A percentile compares a stretch with the other conserved stretches of the same genome.
Evolutionary conservation across 2,329 filamentous ascomycete species (phyloP).

Genomic region (Talaromyces piceae): DNA sequence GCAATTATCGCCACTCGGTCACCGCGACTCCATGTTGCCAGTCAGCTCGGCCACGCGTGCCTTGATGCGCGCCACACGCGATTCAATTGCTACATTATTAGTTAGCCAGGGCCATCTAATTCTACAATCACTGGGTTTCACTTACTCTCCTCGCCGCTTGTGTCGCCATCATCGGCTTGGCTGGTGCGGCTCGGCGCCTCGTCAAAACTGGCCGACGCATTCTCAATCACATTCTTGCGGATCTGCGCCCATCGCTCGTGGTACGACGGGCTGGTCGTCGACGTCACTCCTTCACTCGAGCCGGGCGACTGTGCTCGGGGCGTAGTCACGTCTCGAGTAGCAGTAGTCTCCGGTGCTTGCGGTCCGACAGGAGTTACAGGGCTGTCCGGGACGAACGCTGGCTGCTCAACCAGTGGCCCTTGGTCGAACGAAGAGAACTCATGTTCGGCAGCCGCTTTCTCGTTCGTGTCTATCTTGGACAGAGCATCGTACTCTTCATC

Average conservation of each 20-base stretch:
- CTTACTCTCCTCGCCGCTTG: conserved; percentile 92
- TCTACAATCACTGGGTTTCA: too few relatives aligned
- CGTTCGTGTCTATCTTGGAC: conserved; percentile 52
- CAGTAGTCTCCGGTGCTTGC: conserved; percentile 11
- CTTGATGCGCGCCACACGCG: conserved; percentile 94
- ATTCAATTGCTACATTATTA: conserved; percentile 67
- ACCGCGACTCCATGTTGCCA: conserved; percentile 61
- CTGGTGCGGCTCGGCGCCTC: conserved; percentile 57
- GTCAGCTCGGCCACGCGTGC: conserved; percentile 92
- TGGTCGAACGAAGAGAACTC: conserved; percentile 70
- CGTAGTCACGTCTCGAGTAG: conserved; percentile 12
- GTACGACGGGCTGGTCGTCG: conserved; percentile 11
- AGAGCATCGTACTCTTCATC: conserved; percentile 48
- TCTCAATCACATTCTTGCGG: conserved; percentile 84
- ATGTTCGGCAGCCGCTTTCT: conserved; percentile 37
- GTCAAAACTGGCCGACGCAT: conserved; percentile 48
- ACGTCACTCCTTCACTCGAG: not conserved
- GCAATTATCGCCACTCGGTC: conserved; percentile 5
- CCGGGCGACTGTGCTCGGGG: conserved; percentile 16
- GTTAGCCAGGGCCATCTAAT: too few relatives aligned
- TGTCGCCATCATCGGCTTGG: conserved; percentile 66
- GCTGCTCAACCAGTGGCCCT: conserved; percentile 78
- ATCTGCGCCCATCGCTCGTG: conserved; percentile 94
- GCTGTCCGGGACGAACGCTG: conserved; percentile 61
- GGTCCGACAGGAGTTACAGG: conserved; percentile 45